Percentiles rank a stretch among this genome's conserved stretches.
Conservation (phyloP, 805 yeast species). For the Starmerella khaoyaiensis region DNA sequence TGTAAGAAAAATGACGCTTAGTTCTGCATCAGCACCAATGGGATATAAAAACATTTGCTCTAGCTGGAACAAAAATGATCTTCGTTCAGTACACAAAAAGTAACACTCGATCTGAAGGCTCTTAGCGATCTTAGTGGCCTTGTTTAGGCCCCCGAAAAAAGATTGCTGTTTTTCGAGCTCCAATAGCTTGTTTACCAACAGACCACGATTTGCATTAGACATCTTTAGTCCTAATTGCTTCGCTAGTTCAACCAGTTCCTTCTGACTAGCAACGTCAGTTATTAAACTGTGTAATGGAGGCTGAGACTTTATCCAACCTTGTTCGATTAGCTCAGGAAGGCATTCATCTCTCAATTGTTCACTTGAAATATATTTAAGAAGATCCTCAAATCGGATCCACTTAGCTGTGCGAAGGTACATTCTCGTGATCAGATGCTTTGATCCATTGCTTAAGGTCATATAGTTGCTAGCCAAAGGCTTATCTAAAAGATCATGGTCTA, state of each 20-base stretch:
- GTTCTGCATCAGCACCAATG: constrained; percentile 17
- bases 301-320: constrained; percentile 11
- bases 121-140: constrained; percentile 6
- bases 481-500: constrained; percentile 15
- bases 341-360: constrained; percentile 13
- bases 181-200: constrained; percentile 11
- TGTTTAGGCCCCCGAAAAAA: constrained; percentile 11
- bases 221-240: constrained; percentile 10
- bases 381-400: constrained; percentile 20
- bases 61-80: constrained; percentile 12
- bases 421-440: constrained; percentile 19
- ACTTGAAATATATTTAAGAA: constrained; percentile 19
- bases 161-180: constrained; percentile 15
- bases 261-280: constrained; percentile 16
- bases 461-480: constrained; percentile 3
- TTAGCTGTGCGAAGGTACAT: constrained; percentile 16
- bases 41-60: constrained; percentile 21
- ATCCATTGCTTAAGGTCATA: constrained; percentile 8
- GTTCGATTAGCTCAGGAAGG: constrained; percentile 9
- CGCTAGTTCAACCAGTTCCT: constrained; percentile 19
- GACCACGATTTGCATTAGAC: constrained; percentile 3
- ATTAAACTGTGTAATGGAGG: constrained; percentile 13
- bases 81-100: constrained; percentile 2
- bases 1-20: constrained; percentile 19
- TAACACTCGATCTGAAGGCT: constrained; percentile 8